phyloP scores from a whole-genome alignment of 345 rosid genomes.

The Limnanthes douglasii region DNA sequence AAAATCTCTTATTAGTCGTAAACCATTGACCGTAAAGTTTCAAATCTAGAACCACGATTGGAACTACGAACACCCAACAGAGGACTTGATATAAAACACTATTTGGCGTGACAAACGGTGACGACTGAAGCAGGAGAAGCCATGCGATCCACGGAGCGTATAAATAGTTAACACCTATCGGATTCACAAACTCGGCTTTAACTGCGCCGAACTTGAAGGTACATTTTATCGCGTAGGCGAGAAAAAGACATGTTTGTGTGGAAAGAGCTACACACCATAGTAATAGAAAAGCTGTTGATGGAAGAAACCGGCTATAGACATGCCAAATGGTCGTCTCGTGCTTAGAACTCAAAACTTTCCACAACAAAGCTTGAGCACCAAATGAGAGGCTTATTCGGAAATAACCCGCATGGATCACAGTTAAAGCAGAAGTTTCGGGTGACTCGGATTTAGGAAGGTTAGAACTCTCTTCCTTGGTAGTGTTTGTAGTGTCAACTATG shows the following conservation, averaged over 20 bases:
- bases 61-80: conserved; percentile 27
- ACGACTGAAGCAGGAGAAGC: conserved; percentile 57
- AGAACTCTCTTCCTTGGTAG: conserved; percentile 7
- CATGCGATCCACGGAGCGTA: conserved; percentile 56
- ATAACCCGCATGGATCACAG: conserved; percentile 32
- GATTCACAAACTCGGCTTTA: conserved; percentile 35
- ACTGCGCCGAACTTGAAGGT: conserved; percentile 21
- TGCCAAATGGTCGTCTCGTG: conserved; percentile 11
- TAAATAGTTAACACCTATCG: conserved; percentile 48
- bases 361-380: conserved; percentile 34
- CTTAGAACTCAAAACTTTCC: conserved; percentile 28
- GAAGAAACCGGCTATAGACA: conserved; percentile 13
- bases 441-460: conserved; percentile 5
- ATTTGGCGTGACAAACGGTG: conserved; percentile 13
- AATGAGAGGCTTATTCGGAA: conserved; percentile 42
- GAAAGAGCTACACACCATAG: conserved; percentile 29
- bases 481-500: conserved; percentile 1
- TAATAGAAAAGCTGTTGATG: conserved; percentile 22
- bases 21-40: conserved; percentile 79
- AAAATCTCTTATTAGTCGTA: conserved; percentile 42
- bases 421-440: conserved; percentile 12
- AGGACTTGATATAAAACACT: conserved; percentile 10
- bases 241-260: conserved; percentile 19
- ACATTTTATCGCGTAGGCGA: conserved; percentile 24
- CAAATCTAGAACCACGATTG: conserved; percentile 35